phyloP scores from a whole-genome alignment of 1,284 basidiomycete species.

The Fomitopsis betulina region DNA sequence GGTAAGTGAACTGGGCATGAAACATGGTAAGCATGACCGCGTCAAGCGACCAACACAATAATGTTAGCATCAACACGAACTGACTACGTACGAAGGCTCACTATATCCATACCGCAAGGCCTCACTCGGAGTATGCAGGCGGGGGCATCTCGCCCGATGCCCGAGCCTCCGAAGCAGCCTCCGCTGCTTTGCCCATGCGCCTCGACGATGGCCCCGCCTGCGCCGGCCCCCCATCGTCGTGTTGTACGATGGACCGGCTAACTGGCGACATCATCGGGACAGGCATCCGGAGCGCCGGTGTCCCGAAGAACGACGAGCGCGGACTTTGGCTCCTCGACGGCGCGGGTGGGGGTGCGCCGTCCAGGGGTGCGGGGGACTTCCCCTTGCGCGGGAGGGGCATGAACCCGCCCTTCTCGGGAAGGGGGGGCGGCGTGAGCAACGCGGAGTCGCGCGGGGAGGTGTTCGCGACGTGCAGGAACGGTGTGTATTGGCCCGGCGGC shows the following conservation, averaged over 20 bases:
- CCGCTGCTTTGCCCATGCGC: not conserved
- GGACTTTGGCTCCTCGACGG: not conserved
- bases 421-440: not conserved
- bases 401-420: not conserved
- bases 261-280: not conserved
- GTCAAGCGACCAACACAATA: no score
- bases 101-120: not conserved
- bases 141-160: not conserved
- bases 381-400: not conserved
- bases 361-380: not conserved
- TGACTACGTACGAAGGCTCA: not conserved
- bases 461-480: not conserved
- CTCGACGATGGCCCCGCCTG: not conserved
- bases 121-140: slow-evolving; percentile 3
- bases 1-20: no score
- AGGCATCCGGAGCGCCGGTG: not conserved
- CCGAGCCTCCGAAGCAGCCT: slow-evolving; percentile 1
- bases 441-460: not conserved
- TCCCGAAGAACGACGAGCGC: not conserved
- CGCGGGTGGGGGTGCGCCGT: not conserved
- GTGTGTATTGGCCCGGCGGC: not conserved
- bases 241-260: not conserved
- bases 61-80: not conserved
- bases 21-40: no score
- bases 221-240: not conserved